Evolutionary conservation across 2,329 filamentous ascomycete species (phyloP), one percentile per base, ranked within the genome.

Genomic region (Fusarium sp.): DNA sequence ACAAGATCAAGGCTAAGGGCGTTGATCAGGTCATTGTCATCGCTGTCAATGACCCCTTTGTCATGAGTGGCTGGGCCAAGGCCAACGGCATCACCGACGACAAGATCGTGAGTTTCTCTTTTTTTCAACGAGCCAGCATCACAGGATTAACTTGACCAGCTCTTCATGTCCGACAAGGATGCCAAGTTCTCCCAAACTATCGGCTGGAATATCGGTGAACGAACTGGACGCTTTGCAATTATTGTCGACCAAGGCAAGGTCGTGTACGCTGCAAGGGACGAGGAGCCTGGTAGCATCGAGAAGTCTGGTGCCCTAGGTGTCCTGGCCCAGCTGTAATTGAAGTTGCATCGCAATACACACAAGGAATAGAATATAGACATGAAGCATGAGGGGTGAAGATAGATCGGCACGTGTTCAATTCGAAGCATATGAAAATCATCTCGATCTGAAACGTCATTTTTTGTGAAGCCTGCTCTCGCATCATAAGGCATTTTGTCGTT

Each of bases 1-100:
- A 89, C 59, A 86, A 91, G 79, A 86, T 97, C 82, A 91, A 91
- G 85, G 85, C 85, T 80, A 95, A 95, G 88, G 94, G 93, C 77
- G 92, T 97, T 75, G 94, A 97, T 83, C 83, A 92, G 72, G 89
- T 97, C 78, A 89, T 94, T 75, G 90, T 96, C 79, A 91, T 97
- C 79, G 93, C 94, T 67, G 92, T 86, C 86, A 97, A 97, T 84
- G 94, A 97, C 83, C 86, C 91, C 73, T 97, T 87, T 80, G 94
- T 97, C 82, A 95, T 95, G 93, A 91, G 90, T 77, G 94, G 93
- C 60, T 96, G 93, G 93, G 92, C 90, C 84, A 97, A 97, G 89
- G 94, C 94, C 79, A 95, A 97, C 84, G 87, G 87, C 59, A 86
- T 95, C 79, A 91, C 89, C 79, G 90, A 91, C 73, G 91, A 95